These are phyloP conservation scores for Coemansia sp. DNA, from an alignment of 192 early-diverging fungal species.

Conservation along the genomic window DNA sequence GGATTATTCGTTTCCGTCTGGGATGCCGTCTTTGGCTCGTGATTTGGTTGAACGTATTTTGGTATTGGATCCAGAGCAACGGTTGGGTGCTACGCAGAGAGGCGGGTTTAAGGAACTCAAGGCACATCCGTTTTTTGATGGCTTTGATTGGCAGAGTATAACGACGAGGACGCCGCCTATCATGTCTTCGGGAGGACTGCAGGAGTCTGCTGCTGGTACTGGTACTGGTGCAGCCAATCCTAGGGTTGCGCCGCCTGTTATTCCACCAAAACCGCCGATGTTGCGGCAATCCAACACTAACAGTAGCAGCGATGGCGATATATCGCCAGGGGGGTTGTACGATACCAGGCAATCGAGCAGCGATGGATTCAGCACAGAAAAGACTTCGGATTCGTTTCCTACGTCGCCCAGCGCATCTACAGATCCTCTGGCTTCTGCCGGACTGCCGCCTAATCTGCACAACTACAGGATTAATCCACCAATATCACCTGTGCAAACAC, in stretches of 20 bases:
- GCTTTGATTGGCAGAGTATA: slow-evolving; percentile 72
- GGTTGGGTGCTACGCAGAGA: slow-evolving; percentile 63
- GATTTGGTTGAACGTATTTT: slow-evolving; percentile 81
- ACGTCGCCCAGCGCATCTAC: slow-evolving; percentile 29
- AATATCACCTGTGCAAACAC: slow-evolving; percentile 37
- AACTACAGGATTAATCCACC: slow-evolving; percentile 31
- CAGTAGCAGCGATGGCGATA: not conserved
- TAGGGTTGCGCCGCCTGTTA: slow-evolving; percentile 23
- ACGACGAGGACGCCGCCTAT: slow-evolving; percentile 30
- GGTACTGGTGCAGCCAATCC: slow-evolving; percentile 3
- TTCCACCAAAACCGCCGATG: slow-evolving; percentile 48
- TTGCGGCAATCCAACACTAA: slow-evolving; percentile 23
- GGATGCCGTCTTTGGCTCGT: slow-evolving; percentile 67
- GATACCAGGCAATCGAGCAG: slow-evolving; percentile 31
- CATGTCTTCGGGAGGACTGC: slow-evolving; percentile 30
- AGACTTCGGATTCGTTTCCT: slow-evolving; percentile 42
- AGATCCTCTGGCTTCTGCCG: slow-evolving; percentile 31
- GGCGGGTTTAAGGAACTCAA: slow-evolving; percentile 65
- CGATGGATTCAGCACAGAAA: slow-evolving; percentile 47
- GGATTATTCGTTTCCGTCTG: slow-evolving; percentile 81
- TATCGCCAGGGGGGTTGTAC: not conserved
- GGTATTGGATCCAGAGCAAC: slow-evolving; percentile 62
- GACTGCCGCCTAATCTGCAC: slow-evolving; percentile 22
- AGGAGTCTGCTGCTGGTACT: not conserved
- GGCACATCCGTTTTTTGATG: slow-evolving; percentile 78